Evolutionary conservation across 805 yeast species (phyloP).

Genomic region (Candida stauntonica): DNA sequence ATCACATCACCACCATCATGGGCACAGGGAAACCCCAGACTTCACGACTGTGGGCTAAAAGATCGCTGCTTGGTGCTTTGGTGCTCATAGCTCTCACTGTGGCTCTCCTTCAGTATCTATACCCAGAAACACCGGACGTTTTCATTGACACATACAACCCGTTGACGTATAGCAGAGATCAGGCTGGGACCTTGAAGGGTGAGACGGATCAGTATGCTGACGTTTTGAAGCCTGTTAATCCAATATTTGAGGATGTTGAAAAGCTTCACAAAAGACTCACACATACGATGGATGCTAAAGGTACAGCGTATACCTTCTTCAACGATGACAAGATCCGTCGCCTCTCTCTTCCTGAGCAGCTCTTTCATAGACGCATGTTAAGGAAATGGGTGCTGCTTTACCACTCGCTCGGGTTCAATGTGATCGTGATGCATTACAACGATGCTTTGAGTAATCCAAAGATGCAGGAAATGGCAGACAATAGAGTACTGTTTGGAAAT

Average conservation of each 20-base stretch:
- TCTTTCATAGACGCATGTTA: conserved; percentile 15
- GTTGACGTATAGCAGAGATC: conserved; percentile 47
- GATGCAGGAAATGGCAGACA: conserved; percentile 6
- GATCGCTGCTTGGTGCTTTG: too few species aligned
- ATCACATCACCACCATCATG: too few species aligned
- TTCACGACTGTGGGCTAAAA: too few species aligned
- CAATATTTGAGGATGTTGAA: conserved; percentile 10
- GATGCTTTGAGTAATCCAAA: conserved; percentile 17
- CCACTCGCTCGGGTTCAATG: conserved; percentile 18
- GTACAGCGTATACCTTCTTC: conserved; percentile 19
- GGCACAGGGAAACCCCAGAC: too few species aligned
- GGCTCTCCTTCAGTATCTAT: background rate
- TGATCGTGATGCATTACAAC: conserved; percentile 16
- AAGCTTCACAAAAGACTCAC: conserved; percentile 10
- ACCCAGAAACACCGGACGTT: background rate
- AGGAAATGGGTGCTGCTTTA: conserved; percentile 16
- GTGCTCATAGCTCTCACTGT: too few species aligned
- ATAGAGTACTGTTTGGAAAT: conserved; percentile 9
- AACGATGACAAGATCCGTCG: conserved; percentile 18
- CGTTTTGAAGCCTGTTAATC: conserved; percentile 4
- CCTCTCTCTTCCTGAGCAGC: conserved; percentile 17
- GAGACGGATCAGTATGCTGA: conserved; percentile 30
- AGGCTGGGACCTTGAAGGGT: conserved; percentile 54
- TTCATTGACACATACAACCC: conserved; percentile 49
- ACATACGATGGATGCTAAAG: conserved; percentile 7